Evolutionary conservation across 768 basidiomycete species (phyloP), one percentile per base, ranked within the genome.

Genomic region (Albatrellus ellisii): DNA sequence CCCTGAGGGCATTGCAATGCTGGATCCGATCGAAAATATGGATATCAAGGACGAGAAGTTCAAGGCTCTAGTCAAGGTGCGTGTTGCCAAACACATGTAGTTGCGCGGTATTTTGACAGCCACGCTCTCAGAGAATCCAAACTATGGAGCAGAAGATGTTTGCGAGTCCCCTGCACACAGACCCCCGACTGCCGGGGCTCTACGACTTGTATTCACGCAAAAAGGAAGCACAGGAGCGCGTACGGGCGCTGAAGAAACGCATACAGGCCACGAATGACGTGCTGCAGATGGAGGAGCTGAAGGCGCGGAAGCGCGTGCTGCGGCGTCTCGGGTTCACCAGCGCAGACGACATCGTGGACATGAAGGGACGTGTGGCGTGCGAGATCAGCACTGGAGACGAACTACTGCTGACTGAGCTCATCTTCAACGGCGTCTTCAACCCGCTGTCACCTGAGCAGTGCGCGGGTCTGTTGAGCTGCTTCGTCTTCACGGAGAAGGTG

Each of bases 341-440:
- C 11, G 58, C 77, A 8, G 73, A 80, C 0, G 94, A 98, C 59
- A 95, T 98, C 44, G 89, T 98, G 17, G 95, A 98, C 57, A 79
- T 91, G 73, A 99, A 99, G 64, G 95, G 95, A 1, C 72, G 95
- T 28, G 94, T 99, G 1, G 95, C 95, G 14, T 99, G 95, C 58
- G 95, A 99, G 62, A 98, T 99, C 61, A 90, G 86, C 56, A 81
- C 91, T 2, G 95, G 95, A 6, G 95, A 99, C 55, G 95, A 99
- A 62, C 64, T 99, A 39, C 68, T 99, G 26, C 69, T 99, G 47
- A 99, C 95, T 1, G 95, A 98, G 61, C 72, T 99, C 54, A 81
- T 99, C 45, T 98, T 99, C 70, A 90, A 95, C 46, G 95, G 95
- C 43, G 83, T 79, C 17, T 99, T 99, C 71, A 97, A 95, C 54